Evolutionary conservation across 2,329 filamentous ascomycete species (phyloP).

Genomic region (Diaporthe nobilis): DNA sequence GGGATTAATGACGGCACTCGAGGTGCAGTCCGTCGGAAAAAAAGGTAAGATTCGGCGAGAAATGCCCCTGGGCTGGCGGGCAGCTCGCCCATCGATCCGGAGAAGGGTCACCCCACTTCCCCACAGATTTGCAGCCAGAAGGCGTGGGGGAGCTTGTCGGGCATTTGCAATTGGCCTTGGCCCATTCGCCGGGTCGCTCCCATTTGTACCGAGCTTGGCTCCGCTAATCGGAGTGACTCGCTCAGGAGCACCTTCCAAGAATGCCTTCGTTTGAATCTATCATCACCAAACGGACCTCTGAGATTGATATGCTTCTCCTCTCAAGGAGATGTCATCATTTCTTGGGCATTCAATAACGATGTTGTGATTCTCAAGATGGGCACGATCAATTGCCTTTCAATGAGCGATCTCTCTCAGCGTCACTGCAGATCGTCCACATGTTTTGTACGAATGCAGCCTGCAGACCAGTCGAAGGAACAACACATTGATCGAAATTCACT

Average conservation of each 20-base stretch:
- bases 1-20: conserved; percentile 12
- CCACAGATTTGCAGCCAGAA: conserved; percentile 20
- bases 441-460: not conserved
- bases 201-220: conserved; percentile 22
- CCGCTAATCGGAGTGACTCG: conserved; percentile 24
- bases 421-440: too few species aligned
- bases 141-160: conserved; percentile 15
- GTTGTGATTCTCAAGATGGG: too few species aligned
- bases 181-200: conserved; percentile 38
- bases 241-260: not conserved
- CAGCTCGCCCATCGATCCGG: conserved; percentile 1
- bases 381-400: too few species aligned
- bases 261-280: not conserved
- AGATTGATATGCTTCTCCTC: not conserved
- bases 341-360: not conserved
- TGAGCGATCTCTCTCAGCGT: not conserved
- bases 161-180: conserved; percentile 36
- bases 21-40: not conserved
- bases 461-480: not conserved
- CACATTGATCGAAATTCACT: not conserved
- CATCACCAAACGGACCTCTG: not conserved
- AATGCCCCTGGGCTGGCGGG: conserved; percentile 23
- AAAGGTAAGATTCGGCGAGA: conserved; percentile 35
- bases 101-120: conserved; percentile 31
- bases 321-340: not conserved